Evolutionary conservation across 148 eudicot genomes (phyloP), one percentile per base, ranked within the genome.

Genomic region (Rhododendron simsii): DNA sequence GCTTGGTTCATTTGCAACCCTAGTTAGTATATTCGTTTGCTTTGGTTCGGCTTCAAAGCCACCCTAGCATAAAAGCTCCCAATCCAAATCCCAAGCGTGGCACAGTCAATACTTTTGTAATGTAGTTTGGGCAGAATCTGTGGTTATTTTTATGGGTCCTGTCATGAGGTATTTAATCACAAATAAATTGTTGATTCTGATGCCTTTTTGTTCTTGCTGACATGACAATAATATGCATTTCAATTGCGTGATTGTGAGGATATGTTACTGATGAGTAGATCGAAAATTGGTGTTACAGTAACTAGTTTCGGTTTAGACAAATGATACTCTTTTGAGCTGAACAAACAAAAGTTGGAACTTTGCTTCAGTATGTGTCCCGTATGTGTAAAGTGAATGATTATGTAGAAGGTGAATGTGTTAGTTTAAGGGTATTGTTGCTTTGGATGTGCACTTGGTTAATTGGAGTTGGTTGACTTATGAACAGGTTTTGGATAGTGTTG

Each of bases 321-420:
- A 50, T 50, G 83, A 81, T 51, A 81, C n/a, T 81, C 41, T 28
- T 81, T 81, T 47, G 65, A 81, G 28, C 41, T 50, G 51, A 81
- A 59, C 73, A 21, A 37, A 57, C 73, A 35, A 41, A 18, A 81
- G 84, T 59, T 21, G 16, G 15, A 37, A 81, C 13, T 81, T 20
- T 37, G 65, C 11, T 57, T 7, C 10, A 15, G 30, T 57, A 26
- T 0, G 11, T 57, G 47, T 81, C 28, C 59, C 71, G 30, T 23
- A 45, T 51, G 20, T 21, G 5, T 33, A 15, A 30, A 33, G 4
- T 73, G 75, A 21, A 61, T 69, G 75, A 69, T 28, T 26, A 73
- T 16, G 37, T 28, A 3, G 39, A 55, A 30, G 11, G 14, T 39
- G n/a, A 37, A 76, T 76, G 79, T 39, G 45, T 5, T 28, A 33